A percentile compares a stretch with the other conserved stretches of the same genome.
Evolutionary conservation across 2,329 filamentous ascomycete species (phyloP).

Genomic region (Diaporthe sp.): DNA sequence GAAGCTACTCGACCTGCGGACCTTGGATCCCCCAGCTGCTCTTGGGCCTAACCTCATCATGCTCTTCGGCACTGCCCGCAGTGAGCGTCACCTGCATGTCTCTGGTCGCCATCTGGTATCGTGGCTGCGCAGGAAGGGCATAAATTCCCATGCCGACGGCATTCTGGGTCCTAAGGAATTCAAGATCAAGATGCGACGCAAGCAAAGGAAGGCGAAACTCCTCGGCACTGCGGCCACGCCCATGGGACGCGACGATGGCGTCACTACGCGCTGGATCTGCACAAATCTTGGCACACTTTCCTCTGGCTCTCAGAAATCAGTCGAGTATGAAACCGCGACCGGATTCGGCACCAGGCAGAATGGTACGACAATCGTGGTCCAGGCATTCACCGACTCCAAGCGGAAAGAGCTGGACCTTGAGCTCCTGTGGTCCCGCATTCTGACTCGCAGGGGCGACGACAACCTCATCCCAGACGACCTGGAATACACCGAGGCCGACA

Average conservation of each 20-base stretch:
- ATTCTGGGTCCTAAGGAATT: conserved; percentile 91
- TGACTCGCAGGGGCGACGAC: conserved; percentile 46
- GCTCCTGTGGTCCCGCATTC: conserved; percentile 61
- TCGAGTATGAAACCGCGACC: conserved; percentile 69
- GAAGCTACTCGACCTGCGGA: conserved; percentile 83
- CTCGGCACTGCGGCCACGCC: conserved; percentile 79
- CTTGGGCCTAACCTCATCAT: conserved; percentile 92
- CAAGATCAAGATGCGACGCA: conserved; percentile 86
- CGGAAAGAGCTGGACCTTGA: conserved; percentile 68
- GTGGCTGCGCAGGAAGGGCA: conserved; percentile 82
- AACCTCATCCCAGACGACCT: conserved; percentile 39
- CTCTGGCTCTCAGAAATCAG: conserved; percentile 61
- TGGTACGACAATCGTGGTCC: conserved; percentile 69
- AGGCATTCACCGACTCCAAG: conserved; percentile 69
- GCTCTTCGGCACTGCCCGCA: conserved; percentile 91
- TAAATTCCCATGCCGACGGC: conserved; percentile 87
- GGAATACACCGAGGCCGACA: conserved; percentile 44
- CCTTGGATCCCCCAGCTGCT: conserved; percentile 87
- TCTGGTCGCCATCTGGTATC: conserved; percentile 90
- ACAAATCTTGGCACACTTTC: conserved; percentile 85
- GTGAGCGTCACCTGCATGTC: conserved; percentile 93
- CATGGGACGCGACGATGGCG: conserved; percentile 81
- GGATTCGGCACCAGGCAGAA: conserved; percentile 77
- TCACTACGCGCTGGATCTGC: conserved; percentile 96
- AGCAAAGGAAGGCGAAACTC: conserved; percentile 85